Evolutionary conservation across 106 monocot species (phyloP).

Genomic region (Allium fistulosum): DNA sequence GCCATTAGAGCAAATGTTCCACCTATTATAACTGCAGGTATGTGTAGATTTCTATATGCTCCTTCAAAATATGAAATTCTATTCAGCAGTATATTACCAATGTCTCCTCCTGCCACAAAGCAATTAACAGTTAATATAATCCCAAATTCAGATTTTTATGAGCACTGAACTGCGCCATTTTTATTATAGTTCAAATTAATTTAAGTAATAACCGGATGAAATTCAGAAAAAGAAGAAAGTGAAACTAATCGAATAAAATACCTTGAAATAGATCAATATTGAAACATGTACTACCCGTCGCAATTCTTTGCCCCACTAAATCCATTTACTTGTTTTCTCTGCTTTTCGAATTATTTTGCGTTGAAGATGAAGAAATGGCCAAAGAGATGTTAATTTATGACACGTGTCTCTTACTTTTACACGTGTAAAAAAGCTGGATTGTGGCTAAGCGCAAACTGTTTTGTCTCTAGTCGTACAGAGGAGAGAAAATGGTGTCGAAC

Average conservation of each 20-base stretch:
- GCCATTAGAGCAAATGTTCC: constrained; percentile 51
- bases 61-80: constrained; percentile 20
- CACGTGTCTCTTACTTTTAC: no score
- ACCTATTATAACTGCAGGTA: constrained; percentile 35
- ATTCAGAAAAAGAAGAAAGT: no score
- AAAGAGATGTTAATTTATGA: no score
- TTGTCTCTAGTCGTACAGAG: no score
- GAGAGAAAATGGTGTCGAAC: no score
- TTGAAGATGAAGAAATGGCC: no score
- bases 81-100: constrained; percentile 20
- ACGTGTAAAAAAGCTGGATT: no score
- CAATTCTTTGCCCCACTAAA: constrained; percentile 5
- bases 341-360: not conserved
- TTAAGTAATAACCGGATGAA: no score
- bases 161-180: no score
- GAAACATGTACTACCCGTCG: not conserved
- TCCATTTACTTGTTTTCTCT: not conserved
- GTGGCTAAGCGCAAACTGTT: no score
- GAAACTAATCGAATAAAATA: not conserved
- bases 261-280: not conserved
- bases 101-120: constrained; percentile 1
- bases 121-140: not conserved
- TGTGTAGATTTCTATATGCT: constrained; percentile 46
- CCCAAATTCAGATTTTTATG: no score
- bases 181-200: no score